Evolutionary conservation across 73 alveolate species (phyloP).

Genomic region (Paramecium tetraurelia): DNA sequence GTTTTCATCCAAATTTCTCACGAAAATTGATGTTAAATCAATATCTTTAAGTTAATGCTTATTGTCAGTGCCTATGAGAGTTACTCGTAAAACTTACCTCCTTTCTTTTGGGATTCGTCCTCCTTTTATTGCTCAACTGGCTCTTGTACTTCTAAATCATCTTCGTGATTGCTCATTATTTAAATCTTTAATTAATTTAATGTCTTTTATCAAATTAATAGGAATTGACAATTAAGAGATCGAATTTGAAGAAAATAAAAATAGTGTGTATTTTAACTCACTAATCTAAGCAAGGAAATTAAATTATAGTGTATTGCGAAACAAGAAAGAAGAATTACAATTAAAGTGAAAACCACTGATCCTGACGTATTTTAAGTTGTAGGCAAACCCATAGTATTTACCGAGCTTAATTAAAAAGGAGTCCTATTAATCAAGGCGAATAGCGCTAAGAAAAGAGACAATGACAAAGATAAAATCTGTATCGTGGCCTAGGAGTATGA

Average conservation of each 20-base stretch:
- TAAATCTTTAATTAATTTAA: not conserved
- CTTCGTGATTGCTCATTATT: not conserved
- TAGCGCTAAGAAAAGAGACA: not conserved
- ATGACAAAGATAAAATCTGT: not conserved
- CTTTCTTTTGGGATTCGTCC: not conserved
- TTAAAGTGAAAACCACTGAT: not conserved
- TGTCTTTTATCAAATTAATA: not conserved
- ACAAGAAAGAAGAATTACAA: not conserved
- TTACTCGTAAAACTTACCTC: not conserved
- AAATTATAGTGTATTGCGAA: not conserved
- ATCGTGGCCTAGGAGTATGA: not conserved
- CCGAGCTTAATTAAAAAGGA: not conserved
- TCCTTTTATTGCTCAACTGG: slow-evolving; percentile 4
- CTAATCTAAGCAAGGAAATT: not conserved
- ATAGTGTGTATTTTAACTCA: not conserved
- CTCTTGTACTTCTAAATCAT: slow-evolving; percentile 13
- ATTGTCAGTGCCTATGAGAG: not conserved
- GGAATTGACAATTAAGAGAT: not conserved
- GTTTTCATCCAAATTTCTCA: slow-evolving; percentile 30
- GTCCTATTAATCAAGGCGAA: not conserved
- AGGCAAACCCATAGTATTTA: not conserved
- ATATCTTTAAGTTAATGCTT: slow-evolving; percentile 29
- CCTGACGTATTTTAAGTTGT: not conserved
- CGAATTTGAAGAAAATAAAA: not conserved
- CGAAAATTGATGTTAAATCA: not conserved